These are phyloP conservation scores for Hura crepitans DNA, from an alignment of 441 rosid species.

Conservation along the genomic window DNA sequence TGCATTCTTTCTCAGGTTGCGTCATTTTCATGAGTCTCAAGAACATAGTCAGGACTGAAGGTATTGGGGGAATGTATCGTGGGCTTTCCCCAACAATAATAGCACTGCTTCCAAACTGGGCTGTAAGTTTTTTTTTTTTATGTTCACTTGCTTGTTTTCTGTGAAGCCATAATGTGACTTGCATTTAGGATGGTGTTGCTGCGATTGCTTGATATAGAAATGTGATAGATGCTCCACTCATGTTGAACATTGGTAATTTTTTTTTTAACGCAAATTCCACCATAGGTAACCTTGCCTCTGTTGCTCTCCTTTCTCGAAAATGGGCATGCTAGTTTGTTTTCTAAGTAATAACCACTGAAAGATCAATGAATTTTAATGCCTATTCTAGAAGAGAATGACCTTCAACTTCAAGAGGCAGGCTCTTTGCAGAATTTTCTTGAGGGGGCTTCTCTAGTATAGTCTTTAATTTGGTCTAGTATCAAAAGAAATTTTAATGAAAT, in stretches of 20 bases:
- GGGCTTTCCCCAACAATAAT: conserved; percentile 93
- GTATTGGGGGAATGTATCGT: conserved; percentile 76
- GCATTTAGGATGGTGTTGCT: conserved; percentile 3
- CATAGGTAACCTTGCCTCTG: background rate
- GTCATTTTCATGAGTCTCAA: conserved; percentile 63
- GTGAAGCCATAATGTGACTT: background rate
- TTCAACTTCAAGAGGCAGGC: background rate
- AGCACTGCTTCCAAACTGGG: conserved; percentile 95
- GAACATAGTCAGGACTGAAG: conserved; percentile 62
- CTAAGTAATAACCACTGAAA: background rate
- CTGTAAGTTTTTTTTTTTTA: conserved; percentile 56
- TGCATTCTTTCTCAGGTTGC: conserved; percentile 47
- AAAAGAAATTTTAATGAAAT: background rate
- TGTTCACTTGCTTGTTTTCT: background rate
- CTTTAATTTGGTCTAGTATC: background rate
- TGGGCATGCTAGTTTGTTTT: background rate
- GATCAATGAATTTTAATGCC: background rate
- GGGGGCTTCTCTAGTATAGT: background rate
- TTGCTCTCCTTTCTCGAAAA: background rate
- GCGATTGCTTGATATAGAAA: background rate
- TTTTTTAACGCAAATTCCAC: background rate
- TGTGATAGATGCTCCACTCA: background rate
- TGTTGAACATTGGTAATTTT: background rate
- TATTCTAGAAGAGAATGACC: background rate
- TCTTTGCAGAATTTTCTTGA: background rate